Percentiles rank a stretch among this genome's conserved stretches.
These are phyloP conservation scores for Echinochloa phyllopogon DNA, from an alignment of 176 grass and related monocot species.

Conservation along the genomic window DNA sequence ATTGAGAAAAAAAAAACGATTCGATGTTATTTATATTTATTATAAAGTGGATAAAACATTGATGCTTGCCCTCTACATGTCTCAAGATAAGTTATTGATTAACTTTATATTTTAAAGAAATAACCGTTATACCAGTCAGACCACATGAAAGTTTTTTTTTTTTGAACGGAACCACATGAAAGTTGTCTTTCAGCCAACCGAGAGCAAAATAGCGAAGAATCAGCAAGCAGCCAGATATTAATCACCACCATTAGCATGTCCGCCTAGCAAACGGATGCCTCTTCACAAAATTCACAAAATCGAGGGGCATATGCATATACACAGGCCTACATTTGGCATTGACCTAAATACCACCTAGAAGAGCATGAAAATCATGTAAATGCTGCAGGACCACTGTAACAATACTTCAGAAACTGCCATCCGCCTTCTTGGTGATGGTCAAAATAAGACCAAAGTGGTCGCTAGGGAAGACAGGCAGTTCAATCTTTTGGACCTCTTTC, in stretches of 20 bases:
- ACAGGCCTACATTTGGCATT: too few species aligned
- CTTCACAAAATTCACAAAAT: conserved; percentile 13
- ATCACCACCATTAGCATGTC: not conserved
- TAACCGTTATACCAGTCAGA: not conserved
- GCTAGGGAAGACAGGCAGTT: conserved; percentile 78
- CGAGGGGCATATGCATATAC: not conserved
- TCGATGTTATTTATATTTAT: not conserved
- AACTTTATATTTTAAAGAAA: not conserved
- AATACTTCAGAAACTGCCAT: conserved; percentile 17
- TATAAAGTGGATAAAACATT: not conserved
- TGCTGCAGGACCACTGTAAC: not conserved
- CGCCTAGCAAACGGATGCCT: not conserved
- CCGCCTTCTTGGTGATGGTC: conserved; percentile 39
- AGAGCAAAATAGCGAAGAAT: not conserved
- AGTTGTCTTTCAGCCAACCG: not conserved
- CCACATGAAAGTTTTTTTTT: too few species aligned
- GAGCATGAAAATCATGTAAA: not conserved
- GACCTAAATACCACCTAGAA: not conserved
- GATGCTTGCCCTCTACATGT: not conserved
- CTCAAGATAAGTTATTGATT: not conserved
- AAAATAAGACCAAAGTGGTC: conserved; percentile 86
- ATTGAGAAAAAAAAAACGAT: too few species aligned
- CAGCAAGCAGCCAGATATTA: not conserved
- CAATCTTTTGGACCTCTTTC: conserved; percentile 47
- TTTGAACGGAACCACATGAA: not conserved